Evolutionary conservation across 768 basidiomycete species (phyloP), one percentile per base, ranked within the genome.

Genomic region (Tylopilus rubrobrunneus): DNA sequence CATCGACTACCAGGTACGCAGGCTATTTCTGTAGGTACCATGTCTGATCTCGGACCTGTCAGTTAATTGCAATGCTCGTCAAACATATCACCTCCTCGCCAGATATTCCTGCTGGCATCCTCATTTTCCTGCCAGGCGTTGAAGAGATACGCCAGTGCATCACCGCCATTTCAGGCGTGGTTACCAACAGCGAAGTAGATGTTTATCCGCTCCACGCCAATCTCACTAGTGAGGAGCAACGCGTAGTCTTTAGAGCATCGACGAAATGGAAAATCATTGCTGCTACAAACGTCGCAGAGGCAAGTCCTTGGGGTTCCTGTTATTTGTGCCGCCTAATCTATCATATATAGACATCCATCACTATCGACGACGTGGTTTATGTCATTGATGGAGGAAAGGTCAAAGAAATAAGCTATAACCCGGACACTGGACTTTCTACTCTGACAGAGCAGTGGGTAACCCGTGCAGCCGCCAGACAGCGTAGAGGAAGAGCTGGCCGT

Each of bases 261-360:
- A 71, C 78, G 2, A 74, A 75, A 36, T 86, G 93, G 79, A 96
- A 96, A 68, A 80, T 96, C 28, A 85, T 97, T 42, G 90, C 84
- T 0, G 81, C 92, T 0, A 97, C 95, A 4, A 97, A 97, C 63
- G 89, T 98, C 29, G 92, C 92, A 7, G 92, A 94, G 78, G 90
- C 85, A 53, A 50, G 76, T 65, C 36, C 11, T 15, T 17, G 14
- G 29, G 5, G 9, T 17, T 27, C 12, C 5, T 4, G 19, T 25
- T 7, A n/a, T 34, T 1, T 4, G 2, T 12, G 6, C 23, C 47
- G 29, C 48, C 39, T 7, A 66, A 28, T 37, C 31, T 31, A 11
- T 31, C 31, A 7, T 17, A 17, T 39, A 46, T 46, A 93, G 84
- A 94, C 92, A 1, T 92, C 89, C 3, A 89, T 95, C 50, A 94